Base-by-base conservation (phyloP, 2,329 filamentous ascomycete genomes). In the Domatiomyces globalis region DNA sequence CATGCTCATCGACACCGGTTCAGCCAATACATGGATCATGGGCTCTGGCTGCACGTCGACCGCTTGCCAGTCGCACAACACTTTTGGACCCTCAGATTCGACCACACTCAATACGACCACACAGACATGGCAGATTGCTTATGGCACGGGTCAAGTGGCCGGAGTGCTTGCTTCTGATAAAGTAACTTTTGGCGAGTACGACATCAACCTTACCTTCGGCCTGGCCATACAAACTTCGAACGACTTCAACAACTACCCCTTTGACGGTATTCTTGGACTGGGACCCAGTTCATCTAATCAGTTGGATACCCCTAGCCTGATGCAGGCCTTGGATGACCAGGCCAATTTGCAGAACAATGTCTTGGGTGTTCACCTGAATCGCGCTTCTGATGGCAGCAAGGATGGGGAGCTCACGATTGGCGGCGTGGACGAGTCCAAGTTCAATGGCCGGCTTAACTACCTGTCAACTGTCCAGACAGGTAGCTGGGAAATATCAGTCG, bases 181-280 rank as follows among this genome's bases (percentile, higher is more conserved):
- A 0, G 63, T 92, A 19, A 72, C 73, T 3, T 69, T 94, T 57
- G 84, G 81, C 1, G 79, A 78, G 15, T 71, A 89, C 55, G 76
- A 73, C 43, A 63, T 87, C 12, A 65, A 74, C 1, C 74, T 87
- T 60, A 72, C 78, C 2, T 85, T 95, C 61, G 88, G 88, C 4
- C 68, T 89, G 53, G 86, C 84, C 19, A 77, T 76, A 33, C 75
- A 75, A 20, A 85, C 85, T 1, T 87, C 85, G 1, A 68, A 79
- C 49, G 81, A 92, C 56, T 94, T 95, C 65, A 68, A 72, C 25
- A 76, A 77, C 49, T 94, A 90, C 60, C 84, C 86, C 1, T 88
- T 94, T 66, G 88, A 95, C 64, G 88, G 88, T 20, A 94, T 95
- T 47, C 70, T 95, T 2, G 88, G 87, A 3, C 69, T 94, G 20